Evolutionary conservation across 2,329 filamentous ascomycete species (phyloP).

Genomic region (Penicillium palitans): DNA sequence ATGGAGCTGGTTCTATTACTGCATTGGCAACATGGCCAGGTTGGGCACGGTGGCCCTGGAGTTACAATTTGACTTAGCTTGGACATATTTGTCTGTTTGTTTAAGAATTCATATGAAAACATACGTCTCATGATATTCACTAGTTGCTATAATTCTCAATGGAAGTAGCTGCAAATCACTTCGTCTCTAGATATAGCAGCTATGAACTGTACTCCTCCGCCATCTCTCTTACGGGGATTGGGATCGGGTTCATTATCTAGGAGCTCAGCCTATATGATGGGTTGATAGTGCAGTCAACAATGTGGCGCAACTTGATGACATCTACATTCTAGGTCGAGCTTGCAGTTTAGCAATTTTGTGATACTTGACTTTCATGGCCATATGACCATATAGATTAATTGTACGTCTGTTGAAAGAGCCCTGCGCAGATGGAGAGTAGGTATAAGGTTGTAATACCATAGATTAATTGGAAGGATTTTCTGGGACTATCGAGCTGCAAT

Average conservation of each 20-base stretch:
- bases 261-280: background rate
- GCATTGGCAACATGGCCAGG: background rate
- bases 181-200: background rate
- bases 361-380: background rate
- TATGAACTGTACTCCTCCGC: background rate
- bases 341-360: background rate
- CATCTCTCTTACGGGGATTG: background rate
- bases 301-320: background rate
- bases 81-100: background rate
- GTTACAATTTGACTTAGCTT: background rate
- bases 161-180: background rate
- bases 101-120: background rate
- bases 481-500: conserved; percentile 23
- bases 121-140: background rate
- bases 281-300: background rate
- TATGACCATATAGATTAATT: background rate
- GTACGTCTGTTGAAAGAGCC: background rate
- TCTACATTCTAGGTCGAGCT: background rate
- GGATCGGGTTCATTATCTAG: background rate
- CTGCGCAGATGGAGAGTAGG: background rate
- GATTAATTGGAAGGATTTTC: conserved; percentile 25
- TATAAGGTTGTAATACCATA: conserved; percentile 23
- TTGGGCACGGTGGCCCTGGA: background rate
- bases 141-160: background rate
- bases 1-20: conserved; percentile 2